Percentiles rank a stretch among this genome's conserved stretches.
Evolutionary conservation across 2,329 filamentous ascomycete species (phyloP).

Genomic region (Colletotrichum gloeosporioides): DNA sequence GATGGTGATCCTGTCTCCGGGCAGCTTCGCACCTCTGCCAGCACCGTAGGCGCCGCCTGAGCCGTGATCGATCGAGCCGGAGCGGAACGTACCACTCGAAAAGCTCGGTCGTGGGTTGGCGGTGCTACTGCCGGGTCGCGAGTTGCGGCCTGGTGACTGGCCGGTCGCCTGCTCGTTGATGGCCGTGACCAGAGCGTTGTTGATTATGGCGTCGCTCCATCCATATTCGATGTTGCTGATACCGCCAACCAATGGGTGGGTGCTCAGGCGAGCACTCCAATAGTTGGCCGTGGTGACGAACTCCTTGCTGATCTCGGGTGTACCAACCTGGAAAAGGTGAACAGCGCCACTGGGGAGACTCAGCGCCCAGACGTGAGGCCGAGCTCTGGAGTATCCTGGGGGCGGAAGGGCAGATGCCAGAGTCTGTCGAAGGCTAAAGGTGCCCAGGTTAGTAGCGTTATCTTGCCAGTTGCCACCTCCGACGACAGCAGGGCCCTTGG

Average conservation of each 20-base stretch:
- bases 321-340: slow-evolving; percentile 97
- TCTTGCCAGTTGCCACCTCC: slow-evolving; percentile 99
- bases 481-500: slow-evolving; percentile 68
- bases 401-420: slow-evolving; percentile 89
- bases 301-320: slow-evolving; percentile 90
- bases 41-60: slow-evolving; percentile 33
- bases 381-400: slow-evolving; percentile 88
- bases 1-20: slow-evolving; percentile 84
- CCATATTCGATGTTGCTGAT: slow-evolving; percentile 98
- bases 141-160: slow-evolving; percentile 36
- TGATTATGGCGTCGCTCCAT: slow-evolving; percentile 87
- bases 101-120: slow-evolving; percentile 46
- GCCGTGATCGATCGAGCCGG: slow-evolving; percentile 67
- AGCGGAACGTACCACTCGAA: slow-evolving; percentile 57
- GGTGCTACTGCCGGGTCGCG: slow-evolving; percentile 58
- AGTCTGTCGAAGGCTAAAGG: slow-evolving; percentile 87
- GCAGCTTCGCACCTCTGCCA: slow-evolving; percentile 63
- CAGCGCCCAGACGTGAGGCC: slow-evolving; percentile 93
- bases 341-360: slow-evolving; percentile 92
- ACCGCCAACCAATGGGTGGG: slow-evolving; percentile 89
- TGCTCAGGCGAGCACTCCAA: slow-evolving; percentile 94
- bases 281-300: slow-evolving; percentile 96
- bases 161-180: slow-evolving; percentile 51
- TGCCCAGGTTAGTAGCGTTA: slow-evolving; percentile 88
- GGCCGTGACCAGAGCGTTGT: slow-evolving; percentile 58